These are phyloP conservation scores for Trypanosomatidae sp. DNA, from an alignment of 208 protist genomes.

Conservation along the genomic window DNA sequence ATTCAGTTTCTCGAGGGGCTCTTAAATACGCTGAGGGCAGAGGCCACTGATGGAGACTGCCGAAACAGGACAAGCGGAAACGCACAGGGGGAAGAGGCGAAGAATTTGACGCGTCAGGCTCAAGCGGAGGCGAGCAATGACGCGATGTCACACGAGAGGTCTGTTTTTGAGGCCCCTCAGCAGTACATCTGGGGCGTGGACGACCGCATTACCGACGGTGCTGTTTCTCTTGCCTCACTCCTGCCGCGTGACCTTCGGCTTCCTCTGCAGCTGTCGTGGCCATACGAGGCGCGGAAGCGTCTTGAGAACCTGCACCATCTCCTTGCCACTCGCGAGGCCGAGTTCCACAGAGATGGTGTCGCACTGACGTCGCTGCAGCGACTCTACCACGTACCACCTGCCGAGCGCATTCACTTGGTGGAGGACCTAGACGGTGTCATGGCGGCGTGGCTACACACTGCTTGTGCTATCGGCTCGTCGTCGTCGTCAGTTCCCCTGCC, in stretches of 20 bases:
- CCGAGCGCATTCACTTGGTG: constrained; percentile 11
- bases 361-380: constrained; percentile 6
- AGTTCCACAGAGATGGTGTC: constrained; percentile 8
- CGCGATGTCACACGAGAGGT: no score
- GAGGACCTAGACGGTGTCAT: constrained; percentile 11
- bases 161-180: neutral
- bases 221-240: neutral
- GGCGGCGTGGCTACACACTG: neutral
- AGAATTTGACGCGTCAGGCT: neutral
- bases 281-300: constrained; percentile 22
- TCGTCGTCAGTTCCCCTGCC: neutral
- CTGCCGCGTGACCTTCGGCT: constrained; percentile 9
- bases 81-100: neutral
- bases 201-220: neutral
- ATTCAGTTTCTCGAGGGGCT: constrained; percentile 45
- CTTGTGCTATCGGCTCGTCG: constrained; percentile 2
- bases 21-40: neutral
- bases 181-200: neutral
- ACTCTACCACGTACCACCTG: constrained; percentile 7
- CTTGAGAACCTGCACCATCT: constrained; percentile 43
- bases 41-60: neutral
- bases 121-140: neutral
- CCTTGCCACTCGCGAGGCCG: constrained; percentile 30
- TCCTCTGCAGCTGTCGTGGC: constrained; percentile 28
- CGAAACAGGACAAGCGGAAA: neutral